Percentiles rank a stretch among this genome's conserved stretches.
These are phyloP conservation scores for Alternaria infectoria DNA, from an alignment of 2,329 filamentous ascomycete genomes.

Conservation along the genomic window DNA sequence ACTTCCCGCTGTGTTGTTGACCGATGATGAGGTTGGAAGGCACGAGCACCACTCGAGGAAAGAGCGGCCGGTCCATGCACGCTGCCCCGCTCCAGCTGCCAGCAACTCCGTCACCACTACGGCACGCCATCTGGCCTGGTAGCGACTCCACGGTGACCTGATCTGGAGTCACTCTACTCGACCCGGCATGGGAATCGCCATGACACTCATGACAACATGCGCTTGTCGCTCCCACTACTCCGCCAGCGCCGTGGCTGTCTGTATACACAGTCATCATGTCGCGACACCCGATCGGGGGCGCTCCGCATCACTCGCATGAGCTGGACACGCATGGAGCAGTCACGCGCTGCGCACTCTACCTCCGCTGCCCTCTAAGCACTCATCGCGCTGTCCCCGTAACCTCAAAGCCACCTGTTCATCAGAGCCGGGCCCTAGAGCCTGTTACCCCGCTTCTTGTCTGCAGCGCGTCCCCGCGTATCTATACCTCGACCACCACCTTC, in stretches of 20 bases:
- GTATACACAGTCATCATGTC: constrained; percentile 16
- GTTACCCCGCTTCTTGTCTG: constrained; percentile 48
- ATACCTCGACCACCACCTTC: constrained; percentile 25
- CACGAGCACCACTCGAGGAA: constrained; percentile 19
- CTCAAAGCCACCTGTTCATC: constrained; percentile 47
- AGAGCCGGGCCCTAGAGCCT: constrained; percentile 33
- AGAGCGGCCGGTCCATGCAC: constrained; percentile 25
- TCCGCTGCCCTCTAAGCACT: constrained; percentile 34
- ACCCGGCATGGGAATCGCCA: neutral
- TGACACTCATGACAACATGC: constrained; percentile 9
- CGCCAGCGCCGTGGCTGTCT: neutral
- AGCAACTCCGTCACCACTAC: constrained; percentile 7
- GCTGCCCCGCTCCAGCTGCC: constrained; percentile 13
- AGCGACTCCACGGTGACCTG: constrained; percentile 2
- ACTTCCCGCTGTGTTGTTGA: constrained; percentile 22
- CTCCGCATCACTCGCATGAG: constrained; percentile 38
- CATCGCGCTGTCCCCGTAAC: constrained; percentile 39
- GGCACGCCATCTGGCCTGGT: neutral
- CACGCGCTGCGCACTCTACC: constrained; percentile 38
- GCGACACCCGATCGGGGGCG: constrained; percentile 30
- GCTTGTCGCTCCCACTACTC: neutral
- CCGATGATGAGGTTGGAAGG: constrained; percentile 22
- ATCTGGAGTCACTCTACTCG: neutral
- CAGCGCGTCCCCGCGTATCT: constrained; percentile 34
- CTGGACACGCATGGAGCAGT: constrained; percentile 34